Base-by-base conservation (phyloP, 1,139 yeast genomes). In the Saccharomyces pastorianus region DNA sequence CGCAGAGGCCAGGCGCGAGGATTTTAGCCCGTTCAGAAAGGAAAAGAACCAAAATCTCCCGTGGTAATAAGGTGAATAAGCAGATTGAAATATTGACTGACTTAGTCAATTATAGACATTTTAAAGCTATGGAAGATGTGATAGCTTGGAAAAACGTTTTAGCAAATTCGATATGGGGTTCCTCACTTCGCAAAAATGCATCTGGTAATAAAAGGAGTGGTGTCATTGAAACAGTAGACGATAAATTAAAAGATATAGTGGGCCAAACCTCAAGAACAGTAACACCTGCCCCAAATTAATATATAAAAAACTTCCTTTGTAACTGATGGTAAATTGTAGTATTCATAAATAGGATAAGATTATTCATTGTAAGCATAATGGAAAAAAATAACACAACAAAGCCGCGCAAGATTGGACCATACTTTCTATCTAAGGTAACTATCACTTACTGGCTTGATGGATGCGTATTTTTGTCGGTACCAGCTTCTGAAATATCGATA, bases 91-190 rank as follows among this genome's bases (percentile, higher is more conserved):
- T 65, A 4, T 49, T 67, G 13, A 63, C 66, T 4, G 65, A 62
- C 47, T 48, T 64, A 3, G 34, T 64, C 2, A 65, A 64, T 51
- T 53, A 56, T 31, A 58, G 64, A 47, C 66, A 60, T 51, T 59
- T 59, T 50, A 56, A 52, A 27, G 59, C 59, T 1, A 61, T 64
- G 59, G 62, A 63, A 25, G 55, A 58, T 48, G 61, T 58, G 4
- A 61, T 55, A 13, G 34, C 53, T 11, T 67, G 71, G 71, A 64
- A 60, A 47, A 67, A 67, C 49, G 53, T 59, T n/a, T 13, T 58
- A 3, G 66, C 70, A 0, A 57, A 53, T 3, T 53, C 54, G 28
- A 46, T 55, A 5, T 64, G 61, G 58, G 67, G 67, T 4, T 53
- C 59, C n/a, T 58, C 63, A 20, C 53, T 65, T 26, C 59, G 64